Evolutionary conservation across 257 asterid species (phyloP).

Genomic region (Buddleja alternifolia): DNA sequence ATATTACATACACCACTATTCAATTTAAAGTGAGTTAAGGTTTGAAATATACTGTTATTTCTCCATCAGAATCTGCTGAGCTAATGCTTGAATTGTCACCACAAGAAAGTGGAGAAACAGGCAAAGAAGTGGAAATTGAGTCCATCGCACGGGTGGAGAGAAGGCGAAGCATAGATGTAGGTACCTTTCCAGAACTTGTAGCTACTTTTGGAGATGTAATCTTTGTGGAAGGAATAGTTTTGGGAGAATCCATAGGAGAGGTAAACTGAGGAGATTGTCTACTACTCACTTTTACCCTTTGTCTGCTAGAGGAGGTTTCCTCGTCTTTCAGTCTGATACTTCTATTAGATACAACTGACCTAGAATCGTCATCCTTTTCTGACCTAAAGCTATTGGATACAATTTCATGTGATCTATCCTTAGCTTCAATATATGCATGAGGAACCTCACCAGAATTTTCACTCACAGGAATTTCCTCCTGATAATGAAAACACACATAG

Average conservation of each 20-base stretch:
- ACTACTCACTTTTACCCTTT: slow-evolving; percentile 28
- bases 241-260: slow-evolving; percentile 56
- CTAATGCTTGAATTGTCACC: slow-evolving; percentile 49
- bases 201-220: slow-evolving; percentile 50
- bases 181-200: slow-evolving; percentile 39
- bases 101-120: slow-evolving; percentile 44
- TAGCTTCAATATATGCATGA: slow-evolving; percentile 25
- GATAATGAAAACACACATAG: slow-evolving; percentile 25
- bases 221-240: slow-evolving; percentile 38
- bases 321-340: slow-evolving; percentile 34
- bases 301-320: slow-evolving; percentile 38
- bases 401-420: slow-evolving; percentile 32
- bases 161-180: slow-evolving; percentile 56
- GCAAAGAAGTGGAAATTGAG: slow-evolving; percentile 34
- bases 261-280: slow-evolving; percentile 47
- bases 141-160: slow-evolving; percentile 57
- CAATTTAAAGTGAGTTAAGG: slow-evolving; percentile 16
- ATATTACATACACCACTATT: no score
- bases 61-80: slow-evolving; percentile 56
- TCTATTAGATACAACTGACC: slow-evolving; percentile 35
- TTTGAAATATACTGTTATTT: slow-evolving; percentile 53
- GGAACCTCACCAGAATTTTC: slow-evolving; percentile 42
- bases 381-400: slow-evolving; percentile 22
- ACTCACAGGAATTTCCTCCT: slow-evolving; percentile 52
- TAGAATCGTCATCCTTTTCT: slow-evolving; percentile 33